Base-by-base conservation (phyloP, 306 rosid species). In the Vigna angularis region DNA sequence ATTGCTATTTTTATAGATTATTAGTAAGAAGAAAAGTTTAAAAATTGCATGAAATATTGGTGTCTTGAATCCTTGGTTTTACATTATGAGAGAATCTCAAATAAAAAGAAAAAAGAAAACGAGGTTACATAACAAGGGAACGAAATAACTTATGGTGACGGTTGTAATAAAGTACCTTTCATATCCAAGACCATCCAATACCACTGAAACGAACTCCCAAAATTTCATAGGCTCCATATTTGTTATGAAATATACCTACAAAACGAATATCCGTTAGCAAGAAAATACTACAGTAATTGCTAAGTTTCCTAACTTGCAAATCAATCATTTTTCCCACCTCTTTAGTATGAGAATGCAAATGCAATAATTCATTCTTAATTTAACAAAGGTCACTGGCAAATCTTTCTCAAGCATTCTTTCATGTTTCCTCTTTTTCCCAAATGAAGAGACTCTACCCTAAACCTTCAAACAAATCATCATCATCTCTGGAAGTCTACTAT, bases 191-290 rank as follows among this genome's bases (percentile, higher is more conserved):
- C 94, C 99, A 82, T 84, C 97, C 61, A 96, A 84, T 66, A 96
- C 79, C 74, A 86, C 87, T 17, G 98, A 91, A 45, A 91, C 44
- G 74, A 96, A 96, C 86, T 91, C 99, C 99, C 99, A 96, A 83
- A 96, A 96, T 80, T 87, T 93, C 63, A 96, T 88, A 48, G 93
- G 88, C 71, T 96, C 98, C 97, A 86, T 88, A 83, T 95, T 93
- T 38, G 99, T 93, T 57, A 95, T 88, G 89, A 95, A 95, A 87
- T 93, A 95, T 52, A 96, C 99, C 99, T 95, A 87, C 89, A 86
- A 75, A 79, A 45, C n/a, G 79, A 77, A 20, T 52, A 56, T 40
- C 48, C 55, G 17, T 83, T 56, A 84, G 85, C 58, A 26, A 64
- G 22, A 57, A 52, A 79, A 67, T 20, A 28, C 44, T 52, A 65